These are phyloP conservation scores for Pholiota adiposa DNA, from an alignment of 1,284 basidiomycete species.

Conservation along the genomic window DNA sequence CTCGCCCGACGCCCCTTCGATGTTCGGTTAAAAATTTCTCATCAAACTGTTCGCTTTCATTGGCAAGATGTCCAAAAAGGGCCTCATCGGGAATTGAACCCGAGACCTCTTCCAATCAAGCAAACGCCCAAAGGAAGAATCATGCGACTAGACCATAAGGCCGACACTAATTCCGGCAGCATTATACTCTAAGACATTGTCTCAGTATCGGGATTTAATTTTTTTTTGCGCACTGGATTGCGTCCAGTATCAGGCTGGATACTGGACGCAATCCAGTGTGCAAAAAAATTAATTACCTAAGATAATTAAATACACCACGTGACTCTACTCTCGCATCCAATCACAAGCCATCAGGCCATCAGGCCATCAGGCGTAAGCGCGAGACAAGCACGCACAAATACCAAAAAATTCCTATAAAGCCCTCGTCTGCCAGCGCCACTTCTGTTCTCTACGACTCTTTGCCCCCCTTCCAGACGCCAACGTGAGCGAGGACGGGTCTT, in stretches of 20 bases:
- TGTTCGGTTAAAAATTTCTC: too few relatives aligned
- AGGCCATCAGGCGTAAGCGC: not conserved
- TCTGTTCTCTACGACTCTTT: slow-evolving; percentile 18
- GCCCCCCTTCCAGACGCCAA: slow-evolving; percentile 31
- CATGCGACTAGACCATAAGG: slow-evolving; percentile 32
- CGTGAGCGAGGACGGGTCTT: slow-evolving; percentile 31
- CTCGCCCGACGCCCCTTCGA: too few relatives aligned
- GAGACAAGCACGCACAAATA: slow-evolving; percentile 9
- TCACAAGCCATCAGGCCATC: not conserved
- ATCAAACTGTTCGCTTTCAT: too few relatives aligned
- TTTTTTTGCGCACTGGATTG: not conserved
- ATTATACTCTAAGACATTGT: not conserved
- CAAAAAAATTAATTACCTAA: not conserved
- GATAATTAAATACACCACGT: not conserved
- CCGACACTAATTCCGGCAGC: not conserved
- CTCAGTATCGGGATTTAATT: too few relatives aligned
- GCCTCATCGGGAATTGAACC: slow-evolving; percentile 33
- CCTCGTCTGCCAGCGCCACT: not conserved
- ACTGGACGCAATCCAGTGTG: too few relatives aligned
- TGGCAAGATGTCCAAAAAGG: slow-evolving; percentile 23
- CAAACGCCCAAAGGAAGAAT: slow-evolving; percentile 27
- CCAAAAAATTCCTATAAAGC: slow-evolving; percentile 2
- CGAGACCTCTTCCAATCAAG: slow-evolving; percentile 25
- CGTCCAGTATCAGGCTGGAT: too few relatives aligned
- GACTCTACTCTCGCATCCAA: not conserved